Conservation (phyloP, 768 basidiomycete species). For the Trametes cingulata region DNA sequence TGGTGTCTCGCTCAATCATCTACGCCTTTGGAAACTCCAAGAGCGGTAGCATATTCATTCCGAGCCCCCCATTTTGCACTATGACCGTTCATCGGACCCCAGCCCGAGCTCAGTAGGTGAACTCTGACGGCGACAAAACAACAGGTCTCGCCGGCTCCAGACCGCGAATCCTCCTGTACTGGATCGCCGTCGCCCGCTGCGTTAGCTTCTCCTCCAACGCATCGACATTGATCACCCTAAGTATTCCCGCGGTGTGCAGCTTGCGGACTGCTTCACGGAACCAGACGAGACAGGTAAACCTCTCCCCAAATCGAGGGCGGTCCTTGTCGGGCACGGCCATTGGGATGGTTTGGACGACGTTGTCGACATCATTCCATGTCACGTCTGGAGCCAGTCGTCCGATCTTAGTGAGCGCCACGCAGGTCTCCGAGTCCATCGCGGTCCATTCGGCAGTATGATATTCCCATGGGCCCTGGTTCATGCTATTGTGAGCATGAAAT, state of each 20-base stretch:
- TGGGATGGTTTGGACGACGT: not conserved
- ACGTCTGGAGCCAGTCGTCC: not conserved
- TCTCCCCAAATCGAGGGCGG: not conserved
- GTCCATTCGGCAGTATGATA: not conserved
- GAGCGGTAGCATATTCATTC: no score
- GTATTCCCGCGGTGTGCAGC: not conserved
- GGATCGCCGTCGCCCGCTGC: not conserved
- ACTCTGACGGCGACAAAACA: not conserved
- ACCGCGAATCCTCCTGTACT: not conserved
- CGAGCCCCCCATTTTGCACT: no score
- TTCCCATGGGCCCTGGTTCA: not conserved
- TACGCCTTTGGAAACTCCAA: no score
- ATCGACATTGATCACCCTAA: not conserved
- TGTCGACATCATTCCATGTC: not conserved
- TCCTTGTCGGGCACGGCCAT: not conserved
- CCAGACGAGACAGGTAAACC: slow-evolving; percentile 1
- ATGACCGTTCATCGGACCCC: no score
- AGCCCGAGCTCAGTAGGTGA: not conserved
- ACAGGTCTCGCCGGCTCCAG: not conserved
- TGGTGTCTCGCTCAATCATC: no score
- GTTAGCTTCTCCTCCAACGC: not conserved
- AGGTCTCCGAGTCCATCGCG: not conserved
- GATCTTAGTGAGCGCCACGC: not conserved
- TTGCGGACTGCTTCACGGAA: not conserved
- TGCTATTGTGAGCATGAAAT: not conserved